Percentiles rank a stretch among this genome's conserved stretches.
phyloP scores from a whole-genome alignment of 176 grass and related monocot genomes.

The Paspalum vaginatum region DNA sequence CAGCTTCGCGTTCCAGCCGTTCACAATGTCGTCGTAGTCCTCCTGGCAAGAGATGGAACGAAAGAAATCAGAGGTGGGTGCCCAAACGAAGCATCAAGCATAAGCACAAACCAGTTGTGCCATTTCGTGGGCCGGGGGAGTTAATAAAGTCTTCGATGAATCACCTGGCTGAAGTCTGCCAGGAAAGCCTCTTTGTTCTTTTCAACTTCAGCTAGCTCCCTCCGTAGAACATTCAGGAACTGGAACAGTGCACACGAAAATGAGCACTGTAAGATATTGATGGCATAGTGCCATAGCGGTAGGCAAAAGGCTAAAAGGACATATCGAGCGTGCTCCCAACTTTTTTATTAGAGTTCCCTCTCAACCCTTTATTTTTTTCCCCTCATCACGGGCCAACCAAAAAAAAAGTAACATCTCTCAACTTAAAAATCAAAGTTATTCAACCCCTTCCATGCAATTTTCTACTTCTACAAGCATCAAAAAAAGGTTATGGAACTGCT shows the following conservation, averaged over 20 bases:
- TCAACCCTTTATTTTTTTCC: no score
- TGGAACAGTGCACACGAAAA: conserved; percentile 22
- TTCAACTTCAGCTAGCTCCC: conserved; percentile 69
- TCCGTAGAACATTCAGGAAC: conserved; percentile 79
- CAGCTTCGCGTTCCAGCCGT: conserved; percentile 96
- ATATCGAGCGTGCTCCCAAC: not conserved
- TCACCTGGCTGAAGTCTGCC: conserved; percentile 79
- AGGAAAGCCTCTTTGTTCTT: conserved; percentile 82
- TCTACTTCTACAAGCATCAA: not conserved
- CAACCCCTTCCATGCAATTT: not conserved
- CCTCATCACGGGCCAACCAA: no score
- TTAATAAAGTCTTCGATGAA: not conserved
- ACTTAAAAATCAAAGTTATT: not conserved
- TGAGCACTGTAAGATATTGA: not conserved
- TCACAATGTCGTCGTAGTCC: conserved; percentile 83
- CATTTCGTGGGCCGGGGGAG: not conserved
- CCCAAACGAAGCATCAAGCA: conserved; percentile 19
- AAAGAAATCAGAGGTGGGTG: conserved; percentile 6
- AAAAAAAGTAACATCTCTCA: not conserved
- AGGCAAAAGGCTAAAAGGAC: not conserved
- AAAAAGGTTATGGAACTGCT: not conserved
- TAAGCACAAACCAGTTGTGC: not conserved
- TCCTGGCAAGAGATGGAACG: conserved; percentile 53
- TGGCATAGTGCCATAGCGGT: no score
- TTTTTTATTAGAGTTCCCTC: not conserved